Percentiles rank a stretch among this genome's conserved stretches.
Conservation (phyloP, 202 grass and related monocot genomes). For the Panicum virgatum region DNA sequence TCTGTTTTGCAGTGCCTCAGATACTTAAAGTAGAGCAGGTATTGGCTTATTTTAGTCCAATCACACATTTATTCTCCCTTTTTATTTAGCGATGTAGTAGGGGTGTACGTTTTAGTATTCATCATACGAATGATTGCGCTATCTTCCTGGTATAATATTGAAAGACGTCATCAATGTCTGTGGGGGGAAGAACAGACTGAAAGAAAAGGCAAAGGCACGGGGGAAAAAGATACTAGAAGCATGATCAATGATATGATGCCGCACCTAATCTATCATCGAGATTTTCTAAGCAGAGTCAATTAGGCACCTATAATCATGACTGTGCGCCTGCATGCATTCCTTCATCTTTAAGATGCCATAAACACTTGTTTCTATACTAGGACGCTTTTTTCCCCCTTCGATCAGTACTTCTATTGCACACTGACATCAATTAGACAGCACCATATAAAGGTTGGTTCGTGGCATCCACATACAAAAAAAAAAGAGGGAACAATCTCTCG, state of each 20-base stretch:
- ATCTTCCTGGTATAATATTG: not conserved
- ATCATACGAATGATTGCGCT: not conserved
- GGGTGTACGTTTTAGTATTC: not conserved
- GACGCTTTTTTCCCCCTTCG: no score
- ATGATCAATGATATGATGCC: not conserved
- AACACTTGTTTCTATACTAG: not conserved
- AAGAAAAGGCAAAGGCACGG: not conserved
- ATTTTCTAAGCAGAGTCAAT: not conserved
- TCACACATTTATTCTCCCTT: not conserved
- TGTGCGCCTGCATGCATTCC: conserved; percentile 27
- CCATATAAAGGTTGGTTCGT: not conserved
- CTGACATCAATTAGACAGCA: not conserved
- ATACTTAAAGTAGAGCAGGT: not conserved
- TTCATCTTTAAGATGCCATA: conserved; percentile 19
- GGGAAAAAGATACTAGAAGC: not conserved
- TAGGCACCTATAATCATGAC: conserved; percentile 42
- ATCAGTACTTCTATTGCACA: not conserved
- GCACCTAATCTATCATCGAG: conserved; percentile 18
- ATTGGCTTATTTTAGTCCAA: not conserved
- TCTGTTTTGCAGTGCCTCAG: not conserved
- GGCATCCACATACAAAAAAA: not conserved
- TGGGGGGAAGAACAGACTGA: not conserved
- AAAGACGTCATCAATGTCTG: not conserved
- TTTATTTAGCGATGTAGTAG: not conserved
- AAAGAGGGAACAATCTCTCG: not conserved